Conservation (phyloP, 371 early-diverging fungal species). For the Lichtheimia hyalospora region DNA sequence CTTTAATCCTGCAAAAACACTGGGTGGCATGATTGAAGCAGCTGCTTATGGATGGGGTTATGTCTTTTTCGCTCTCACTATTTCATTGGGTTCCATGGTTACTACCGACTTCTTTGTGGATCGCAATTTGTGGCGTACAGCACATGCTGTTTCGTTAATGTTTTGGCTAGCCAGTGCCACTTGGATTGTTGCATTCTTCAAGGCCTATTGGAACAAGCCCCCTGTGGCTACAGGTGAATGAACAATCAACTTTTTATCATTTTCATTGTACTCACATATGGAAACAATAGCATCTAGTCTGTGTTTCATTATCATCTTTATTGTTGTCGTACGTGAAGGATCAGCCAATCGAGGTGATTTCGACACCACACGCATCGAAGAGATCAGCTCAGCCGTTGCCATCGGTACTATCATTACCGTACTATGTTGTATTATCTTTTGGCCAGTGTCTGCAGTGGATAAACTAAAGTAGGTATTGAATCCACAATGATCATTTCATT, state of each 20-base stretch:
- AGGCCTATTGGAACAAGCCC: slow-evolving; percentile 65
- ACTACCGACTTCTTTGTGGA: slow-evolving; percentile 63
- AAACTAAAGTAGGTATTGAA: slow-evolving; percentile 44
- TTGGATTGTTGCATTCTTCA: slow-evolving; percentile 58
- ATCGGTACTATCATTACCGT: slow-evolving; percentile 60
- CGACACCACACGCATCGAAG: slow-evolving; percentile 51
- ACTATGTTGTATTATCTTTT: slow-evolving; percentile 53
- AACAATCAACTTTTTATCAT: background rate
- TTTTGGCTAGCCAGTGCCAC: slow-evolving; percentile 62
- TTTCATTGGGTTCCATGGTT: slow-evolving; percentile 55
- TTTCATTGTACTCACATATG: background rate
- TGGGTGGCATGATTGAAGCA: slow-evolving; percentile 71
- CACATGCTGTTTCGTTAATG: slow-evolving; percentile 49
- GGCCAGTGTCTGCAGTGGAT: slow-evolving; percentile 63
- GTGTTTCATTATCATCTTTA: slow-evolving; percentile 59
- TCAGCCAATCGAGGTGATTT: slow-evolving; percentile 53
- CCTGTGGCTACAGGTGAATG: slow-evolving; percentile 59
- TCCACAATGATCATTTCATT: background rate
- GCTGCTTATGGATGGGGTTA: slow-evolving; percentile 61
- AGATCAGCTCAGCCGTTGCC: slow-evolving; percentile 56
- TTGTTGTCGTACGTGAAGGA: slow-evolving; percentile 53
- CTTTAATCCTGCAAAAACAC: slow-evolving; percentile 67
- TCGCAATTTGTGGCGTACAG: slow-evolving; percentile 32
- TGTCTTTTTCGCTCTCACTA: slow-evolving; percentile 46
- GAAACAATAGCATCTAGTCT: slow-evolving; percentile 53